These are phyloP conservation scores for Petasospora rhodanensis DNA, from an alignment of 1,139 yeast genomes.

Conservation along the genomic window DNA sequence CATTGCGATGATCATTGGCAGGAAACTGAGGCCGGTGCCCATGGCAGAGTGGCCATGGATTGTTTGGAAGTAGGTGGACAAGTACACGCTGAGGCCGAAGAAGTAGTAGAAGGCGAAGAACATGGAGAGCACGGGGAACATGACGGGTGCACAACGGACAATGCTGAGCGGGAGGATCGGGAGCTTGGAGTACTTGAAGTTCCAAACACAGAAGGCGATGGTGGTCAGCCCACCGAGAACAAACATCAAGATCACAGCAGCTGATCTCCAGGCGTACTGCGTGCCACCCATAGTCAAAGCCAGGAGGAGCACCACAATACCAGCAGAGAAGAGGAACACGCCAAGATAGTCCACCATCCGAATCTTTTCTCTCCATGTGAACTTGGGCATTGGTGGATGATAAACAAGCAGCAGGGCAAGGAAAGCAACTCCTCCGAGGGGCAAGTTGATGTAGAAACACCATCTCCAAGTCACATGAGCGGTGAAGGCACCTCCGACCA, in stretches of 20 bases:
- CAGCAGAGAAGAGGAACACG: conserved; percentile 36
- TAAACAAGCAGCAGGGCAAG: conserved; percentile 42
- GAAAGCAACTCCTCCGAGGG: conserved; percentile 58
- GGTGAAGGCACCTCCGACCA: conserved; percentile 66
- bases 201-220: conserved; percentile 42
- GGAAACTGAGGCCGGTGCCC: conserved; percentile 52
- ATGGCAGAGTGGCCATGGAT: conserved; percentile 43
- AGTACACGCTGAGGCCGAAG: conserved; percentile 39
- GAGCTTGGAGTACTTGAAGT: conserved; percentile 39
- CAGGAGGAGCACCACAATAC: conserved; percentile 41
- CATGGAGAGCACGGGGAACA: conserved; percentile 36
- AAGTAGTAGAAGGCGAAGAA: conserved; percentile 41
- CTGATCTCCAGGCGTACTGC: conserved; percentile 48
- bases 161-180: conserved; percentile 46
- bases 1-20: conserved; percentile 52
- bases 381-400: conserved; percentile 51
- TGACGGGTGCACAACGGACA: conserved; percentile 22
- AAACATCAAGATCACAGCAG: conserved; percentile 50
- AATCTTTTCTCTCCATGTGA: conserved; percentile 39
- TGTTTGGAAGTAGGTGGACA: conserved; percentile 55
- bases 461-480: conserved; percentile 67
- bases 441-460: conserved; percentile 72
- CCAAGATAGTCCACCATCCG: conserved; percentile 46
- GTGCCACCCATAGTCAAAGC: conserved; percentile 52
- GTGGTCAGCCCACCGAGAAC: conserved; percentile 46